These are phyloP conservation scores for Fusarium tricinctum DNA, from an alignment of 2,329 filamentous ascomycete genomes.

Conservation along the genomic window DNA sequence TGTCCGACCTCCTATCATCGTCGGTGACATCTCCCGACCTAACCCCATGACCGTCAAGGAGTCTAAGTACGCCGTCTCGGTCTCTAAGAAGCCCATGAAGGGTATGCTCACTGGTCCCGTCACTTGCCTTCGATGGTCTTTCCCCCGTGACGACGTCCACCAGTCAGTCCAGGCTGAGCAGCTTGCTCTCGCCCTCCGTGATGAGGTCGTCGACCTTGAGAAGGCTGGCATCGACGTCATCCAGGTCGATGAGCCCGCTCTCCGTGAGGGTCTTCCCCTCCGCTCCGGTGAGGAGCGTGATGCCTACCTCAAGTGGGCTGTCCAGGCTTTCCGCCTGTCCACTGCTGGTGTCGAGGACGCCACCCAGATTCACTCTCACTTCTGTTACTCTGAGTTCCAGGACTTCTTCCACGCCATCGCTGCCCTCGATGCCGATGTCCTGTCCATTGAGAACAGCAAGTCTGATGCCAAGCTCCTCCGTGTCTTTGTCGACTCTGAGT, in stretches of 20 bases:
- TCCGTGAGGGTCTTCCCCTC: slow-evolving; percentile 99
- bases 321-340: slow-evolving; percentile 97
- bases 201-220: slow-evolving; percentile 98
- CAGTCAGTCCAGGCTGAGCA: slow-evolving; percentile 99
- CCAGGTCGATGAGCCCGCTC: slow-evolving; percentile 98
- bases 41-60: slow-evolving; percentile 99
- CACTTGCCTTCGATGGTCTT: slow-evolving; percentile 99
- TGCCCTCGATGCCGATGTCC: slow-evolving; percentile 95
- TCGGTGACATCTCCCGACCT: slow-evolving; percentile 97
- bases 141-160: slow-evolving; percentile 99
- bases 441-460: slow-evolving; percentile 99
- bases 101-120: slow-evolving; percentile 99
- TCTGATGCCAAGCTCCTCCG: slow-evolving; percentile 98
- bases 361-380: slow-evolving; percentile 99
- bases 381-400: slow-evolving; percentile 99
- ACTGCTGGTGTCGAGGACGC: slow-evolving; percentile 93
- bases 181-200: slow-evolving; percentile 96
- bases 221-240: slow-evolving; percentile 97
- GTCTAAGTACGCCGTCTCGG: slow-evolving; percentile 96
- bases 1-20: slow-evolving; percentile 97
- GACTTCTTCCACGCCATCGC: slow-evolving; percentile 99
- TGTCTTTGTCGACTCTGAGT: slow-evolving; percentile 97
- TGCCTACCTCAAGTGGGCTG: slow-evolving; percentile 96
- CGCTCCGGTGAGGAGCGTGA: slow-evolving; percentile 94
- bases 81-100: slow-evolving; percentile 99